Conservation (phyloP, 2,329 filamentous ascomycete genomes). For the Trichophyton simii region DNA sequence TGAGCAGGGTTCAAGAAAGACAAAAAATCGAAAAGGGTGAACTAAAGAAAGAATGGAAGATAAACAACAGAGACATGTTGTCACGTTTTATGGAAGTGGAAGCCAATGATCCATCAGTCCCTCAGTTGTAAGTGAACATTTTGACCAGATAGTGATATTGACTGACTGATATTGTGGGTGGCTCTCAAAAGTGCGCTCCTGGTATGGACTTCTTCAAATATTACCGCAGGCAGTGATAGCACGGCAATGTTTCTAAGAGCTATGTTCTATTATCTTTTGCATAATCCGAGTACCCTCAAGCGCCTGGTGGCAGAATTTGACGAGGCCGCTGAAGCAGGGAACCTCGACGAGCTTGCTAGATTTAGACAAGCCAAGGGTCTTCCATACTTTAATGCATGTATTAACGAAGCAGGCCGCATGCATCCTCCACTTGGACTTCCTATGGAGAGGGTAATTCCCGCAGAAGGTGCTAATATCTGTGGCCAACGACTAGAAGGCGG, state of each 20-base stretch:
- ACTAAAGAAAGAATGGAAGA: slow-evolving; percentile 25
- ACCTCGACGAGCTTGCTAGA: slow-evolving; percentile 36
- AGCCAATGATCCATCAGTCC: slow-evolving; percentile 17
- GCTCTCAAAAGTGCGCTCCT: slow-evolving; percentile 57
- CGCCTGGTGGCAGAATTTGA: slow-evolving; percentile 32
- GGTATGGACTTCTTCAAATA: slow-evolving; percentile 53
- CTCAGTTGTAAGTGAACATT: slow-evolving; percentile 22
- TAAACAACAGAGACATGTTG: slow-evolving; percentile 32
- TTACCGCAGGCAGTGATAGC: slow-evolving; percentile 58
- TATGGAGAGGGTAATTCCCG: slow-evolving; percentile 60
- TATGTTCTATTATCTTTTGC: slow-evolving; percentile 62
- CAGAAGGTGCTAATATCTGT: slow-evolving; percentile 49
- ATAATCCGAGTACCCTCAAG: slow-evolving; percentile 37
- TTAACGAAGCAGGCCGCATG: slow-evolving; percentile 66
- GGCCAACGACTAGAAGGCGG: slow-evolving; percentile 53
- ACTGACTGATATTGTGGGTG: slow-evolving; percentile 45
- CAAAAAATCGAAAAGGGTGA: slow-evolving; percentile 47
- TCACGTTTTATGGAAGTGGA: slow-evolving; percentile 20
- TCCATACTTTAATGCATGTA: slow-evolving; percentile 62
- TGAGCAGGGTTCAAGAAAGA: slow-evolving; percentile 57
- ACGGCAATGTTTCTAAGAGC: slow-evolving; percentile 61
- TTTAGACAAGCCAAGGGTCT: slow-evolving; percentile 53
- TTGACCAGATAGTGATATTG: slow-evolving; percentile 59
- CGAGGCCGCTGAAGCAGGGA: slow-evolving; percentile 39
- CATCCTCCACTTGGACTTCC: slow-evolving; percentile 63